These are phyloP conservation scores for Exutisphaerella laricina DNA, from an alignment of 2,329 filamentous ascomycete genomes.

Conservation along the genomic window DNA sequence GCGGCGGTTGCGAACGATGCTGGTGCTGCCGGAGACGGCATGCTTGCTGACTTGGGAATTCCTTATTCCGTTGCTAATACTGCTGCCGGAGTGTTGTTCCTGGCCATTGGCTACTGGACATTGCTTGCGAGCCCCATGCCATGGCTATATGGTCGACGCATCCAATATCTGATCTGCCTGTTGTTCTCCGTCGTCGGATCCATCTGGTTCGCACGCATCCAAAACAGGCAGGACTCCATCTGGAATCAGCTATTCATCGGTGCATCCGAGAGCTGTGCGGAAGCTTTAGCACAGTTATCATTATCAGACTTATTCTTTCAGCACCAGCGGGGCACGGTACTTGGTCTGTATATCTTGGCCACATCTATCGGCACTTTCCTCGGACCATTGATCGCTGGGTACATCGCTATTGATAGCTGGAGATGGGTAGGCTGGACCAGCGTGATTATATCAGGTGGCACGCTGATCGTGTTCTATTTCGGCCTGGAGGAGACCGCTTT, in stretches of 20 bases:
- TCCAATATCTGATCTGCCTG: conserved; percentile 52
- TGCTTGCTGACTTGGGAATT: conserved; percentile 48
- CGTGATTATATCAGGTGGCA: conserved; percentile 46
- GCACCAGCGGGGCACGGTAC: conserved; percentile 50
- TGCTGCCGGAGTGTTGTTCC: conserved; percentile 52
- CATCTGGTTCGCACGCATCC: conserved; percentile 49
- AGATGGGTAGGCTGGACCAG: conserved; percentile 52
- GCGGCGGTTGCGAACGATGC: conserved; percentile 54
- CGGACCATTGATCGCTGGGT: conserved; percentile 50
- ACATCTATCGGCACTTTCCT: conserved; percentile 54
- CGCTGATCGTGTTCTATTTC: conserved; percentile 47
- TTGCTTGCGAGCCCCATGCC: conserved; percentile 50
- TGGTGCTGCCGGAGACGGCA: conserved; percentile 47
- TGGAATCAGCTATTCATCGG: conserved; percentile 55
- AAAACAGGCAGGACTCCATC: conserved; percentile 44
- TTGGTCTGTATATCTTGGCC: conserved; percentile 52
- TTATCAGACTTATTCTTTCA: conserved; percentile 55
- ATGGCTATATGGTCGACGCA: conserved; percentile 50
- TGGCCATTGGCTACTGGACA: conserved; percentile 53
- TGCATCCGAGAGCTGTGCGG: conserved; percentile 52
- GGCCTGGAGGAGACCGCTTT: conserved; percentile 51
- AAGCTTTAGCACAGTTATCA: conserved; percentile 53
- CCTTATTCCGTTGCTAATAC: conserved; percentile 50
- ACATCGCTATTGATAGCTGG: conserved; percentile 47
- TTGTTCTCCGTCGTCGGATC: conserved; percentile 46